phyloP scores from a whole-genome alignment of 371 early-diverging fungal species.

The Smittium mucronatum region DNA sequence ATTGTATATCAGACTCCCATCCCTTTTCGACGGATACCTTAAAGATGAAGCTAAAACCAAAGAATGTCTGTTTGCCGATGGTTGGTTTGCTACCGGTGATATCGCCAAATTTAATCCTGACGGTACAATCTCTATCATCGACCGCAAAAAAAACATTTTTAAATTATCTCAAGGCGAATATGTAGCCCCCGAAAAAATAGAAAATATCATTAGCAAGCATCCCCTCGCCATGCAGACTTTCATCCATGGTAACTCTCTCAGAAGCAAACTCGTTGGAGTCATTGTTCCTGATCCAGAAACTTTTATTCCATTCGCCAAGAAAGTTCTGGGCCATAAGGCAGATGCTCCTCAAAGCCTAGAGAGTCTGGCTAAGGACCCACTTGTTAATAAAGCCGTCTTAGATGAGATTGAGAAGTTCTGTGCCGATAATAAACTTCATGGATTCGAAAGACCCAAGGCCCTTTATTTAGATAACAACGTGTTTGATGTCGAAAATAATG shows the following conservation, averaged over 20 bases:
- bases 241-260: conserved; percentile 77
- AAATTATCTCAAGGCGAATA: conserved; percentile 96
- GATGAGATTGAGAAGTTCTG: background rate
- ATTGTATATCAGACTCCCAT: conserved; percentile 70
- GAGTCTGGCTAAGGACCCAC: conserved; percentile 23
- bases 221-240: conserved; percentile 60
- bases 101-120: conserved; percentile 72
- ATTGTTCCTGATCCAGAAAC: conserved; percentile 57
- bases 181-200: conserved; percentile 95
- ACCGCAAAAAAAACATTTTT: conserved; percentile 96
- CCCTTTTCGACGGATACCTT: conserved; percentile 76
- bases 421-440: background rate
- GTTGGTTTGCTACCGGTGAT: conserved; percentile 96
- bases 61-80: conserved; percentile 58
- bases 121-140: conserved; percentile 68
- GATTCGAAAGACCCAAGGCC: conserved; percentile 64
- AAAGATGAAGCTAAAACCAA: conserved; percentile 73
- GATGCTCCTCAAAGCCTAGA: conserved; percentile 17
- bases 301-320: conserved; percentile 31
- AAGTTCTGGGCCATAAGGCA: conserved; percentile 16
- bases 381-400: background rate
- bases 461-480: conserved; percentile 53
- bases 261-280: conserved; percentile 64
- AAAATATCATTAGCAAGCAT: conserved; percentile 60
- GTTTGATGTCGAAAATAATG: conserved; percentile 72